Conservation (phyloP, 2,329 filamentous ascomycete species). For the Colletotrichum costaricense region DNA sequence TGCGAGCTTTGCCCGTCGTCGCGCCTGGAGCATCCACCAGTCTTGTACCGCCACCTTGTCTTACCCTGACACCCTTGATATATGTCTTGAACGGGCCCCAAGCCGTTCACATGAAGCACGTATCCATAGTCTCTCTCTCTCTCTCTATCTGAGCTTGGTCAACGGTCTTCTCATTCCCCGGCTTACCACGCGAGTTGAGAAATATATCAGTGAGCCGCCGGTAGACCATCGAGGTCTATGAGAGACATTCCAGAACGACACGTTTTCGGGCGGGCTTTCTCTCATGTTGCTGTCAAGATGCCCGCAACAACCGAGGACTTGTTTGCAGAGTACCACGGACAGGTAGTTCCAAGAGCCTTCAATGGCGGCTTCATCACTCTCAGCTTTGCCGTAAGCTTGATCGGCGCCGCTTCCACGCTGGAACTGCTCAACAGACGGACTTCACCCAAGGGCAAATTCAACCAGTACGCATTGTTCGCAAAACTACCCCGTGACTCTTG, state of each 20-base stretch:
- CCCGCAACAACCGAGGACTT: constrained; percentile 41
- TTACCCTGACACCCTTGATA: constrained; percentile 30
- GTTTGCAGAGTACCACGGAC: constrained; percentile 54
- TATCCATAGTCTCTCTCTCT: neutral
- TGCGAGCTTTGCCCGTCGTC: constrained; percentile 5
- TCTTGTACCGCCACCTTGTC: constrained; percentile 28
- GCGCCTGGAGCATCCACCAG: constrained; percentile 22
- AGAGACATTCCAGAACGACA: constrained; percentile 28
- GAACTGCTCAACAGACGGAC: constrained; percentile 85
- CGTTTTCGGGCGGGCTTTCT: constrained; percentile 4
- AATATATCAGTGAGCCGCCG: constrained; percentile 19
- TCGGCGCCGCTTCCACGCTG: constrained; percentile 82
- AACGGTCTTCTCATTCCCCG: constrained; percentile 6
- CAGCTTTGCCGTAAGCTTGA: constrained; percentile 80
- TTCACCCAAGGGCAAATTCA: constrained; percentile 73
- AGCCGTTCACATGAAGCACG: constrained; percentile 13
- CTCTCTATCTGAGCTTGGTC: constrained; percentile 10
- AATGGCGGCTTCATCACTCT: constrained; percentile 74
- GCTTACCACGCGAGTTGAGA: constrained; percentile 19
- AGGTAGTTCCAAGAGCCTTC: constrained; percentile 61
- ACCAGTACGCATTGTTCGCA: constrained; percentile 65
- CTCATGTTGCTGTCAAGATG: constrained; percentile 19
- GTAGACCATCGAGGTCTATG: constrained; percentile 1
- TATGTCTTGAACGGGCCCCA: constrained; percentile 28
- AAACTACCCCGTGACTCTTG: neutral